Evolutionary conservation across 2,329 filamentous ascomycete genomes (phyloP).

Genomic region (Fusarium praegraminearum): DNA sequence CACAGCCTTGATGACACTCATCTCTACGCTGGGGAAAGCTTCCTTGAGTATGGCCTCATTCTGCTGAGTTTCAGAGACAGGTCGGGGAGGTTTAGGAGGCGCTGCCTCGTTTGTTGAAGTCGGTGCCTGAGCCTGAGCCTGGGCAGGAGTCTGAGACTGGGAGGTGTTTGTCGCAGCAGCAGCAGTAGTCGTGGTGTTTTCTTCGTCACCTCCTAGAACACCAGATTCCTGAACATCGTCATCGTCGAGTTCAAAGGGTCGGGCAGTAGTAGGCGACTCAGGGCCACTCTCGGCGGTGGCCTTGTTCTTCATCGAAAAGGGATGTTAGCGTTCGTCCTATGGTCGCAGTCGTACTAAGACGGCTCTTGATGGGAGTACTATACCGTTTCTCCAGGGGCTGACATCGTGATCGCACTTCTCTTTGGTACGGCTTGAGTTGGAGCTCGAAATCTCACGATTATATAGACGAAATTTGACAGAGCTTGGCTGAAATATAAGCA

Average conservation of each 20-base stretch:
- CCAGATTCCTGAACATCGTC: constrained; percentile 74
- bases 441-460: constrained; percentile 6
- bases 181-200: constrained; percentile 40
- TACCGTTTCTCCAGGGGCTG: constrained; percentile 59
- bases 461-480: constrained; percentile 20
- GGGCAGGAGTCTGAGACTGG: constrained; percentile 32
- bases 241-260: constrained; percentile 76
- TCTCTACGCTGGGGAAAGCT: constrained; percentile 89
- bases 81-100: constrained; percentile 87
- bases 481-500: constrained; percentile 15
- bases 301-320: constrained; percentile 57
- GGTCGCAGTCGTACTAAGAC: constrained; percentile 22
- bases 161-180: constrained; percentile 45
- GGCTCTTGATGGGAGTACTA: constrained; percentile 42
- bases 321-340: constrained; percentile 40
- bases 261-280: constrained; percentile 74
- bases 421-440: constrained; percentile 4
- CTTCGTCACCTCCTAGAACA: constrained; percentile 60
- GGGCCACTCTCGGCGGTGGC: constrained; percentile 58
- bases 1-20: constrained; percentile 85
- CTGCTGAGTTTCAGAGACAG: constrained; percentile 83
- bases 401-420: constrained; percentile 52
- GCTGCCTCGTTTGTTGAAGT: constrained; percentile 58
- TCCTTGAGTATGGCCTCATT: constrained; percentile 91
- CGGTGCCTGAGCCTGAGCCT: constrained; percentile 5